Percentiles rank a stretch among this genome's conserved stretches.
Conservation (phyloP, 2,329 filamentous ascomycete species). For the Microcyclosporella mali region DNA sequence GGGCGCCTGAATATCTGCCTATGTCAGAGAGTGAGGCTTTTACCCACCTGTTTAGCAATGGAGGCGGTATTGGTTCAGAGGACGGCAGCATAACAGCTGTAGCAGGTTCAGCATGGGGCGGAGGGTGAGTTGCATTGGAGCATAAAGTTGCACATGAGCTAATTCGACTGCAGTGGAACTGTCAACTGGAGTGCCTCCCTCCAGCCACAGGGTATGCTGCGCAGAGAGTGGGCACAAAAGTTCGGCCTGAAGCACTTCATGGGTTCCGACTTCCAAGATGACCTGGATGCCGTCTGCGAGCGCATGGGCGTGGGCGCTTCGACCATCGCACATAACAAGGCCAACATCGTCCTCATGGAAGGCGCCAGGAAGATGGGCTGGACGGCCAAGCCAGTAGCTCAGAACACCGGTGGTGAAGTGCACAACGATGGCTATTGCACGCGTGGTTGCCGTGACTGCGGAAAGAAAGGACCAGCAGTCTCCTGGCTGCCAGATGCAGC, state of each 20-base stretch:
- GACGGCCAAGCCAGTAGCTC: conserved; percentile 61
- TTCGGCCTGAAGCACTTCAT: conserved; percentile 66
- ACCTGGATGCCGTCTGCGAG: conserved; percentile 69
- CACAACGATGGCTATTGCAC: conserved; percentile 67
- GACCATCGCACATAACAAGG: conserved; percentile 63
- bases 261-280: conserved; percentile 67
- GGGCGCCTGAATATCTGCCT: conserved; percentile 63
- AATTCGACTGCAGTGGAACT: conserved; percentile 47
- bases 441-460: conserved; percentile 55
- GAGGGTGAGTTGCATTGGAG: conserved; percentile 45
- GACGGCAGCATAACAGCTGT: conserved; percentile 51
- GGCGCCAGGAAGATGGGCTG: conserved; percentile 69
- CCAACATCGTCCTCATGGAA: conserved; percentile 67
- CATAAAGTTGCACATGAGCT: too few species aligned
- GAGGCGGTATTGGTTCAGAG: conserved; percentile 52
- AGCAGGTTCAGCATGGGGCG: conserved; percentile 71
- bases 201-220: conserved; percentile 67
- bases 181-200: conserved; percentile 73
- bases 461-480: conserved; percentile 73
- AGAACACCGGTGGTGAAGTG: conserved; percentile 67
- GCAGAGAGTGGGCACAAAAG: conserved; percentile 70
- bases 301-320: conserved; percentile 69
- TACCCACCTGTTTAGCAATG: conserved; percentile 63
- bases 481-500: conserved; percentile 76
- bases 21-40: conserved; percentile 60